Evolutionary conservation across 192 early-diverging fungal species (phyloP).

Genomic region (Chytriomyces hyalinus): DNA sequence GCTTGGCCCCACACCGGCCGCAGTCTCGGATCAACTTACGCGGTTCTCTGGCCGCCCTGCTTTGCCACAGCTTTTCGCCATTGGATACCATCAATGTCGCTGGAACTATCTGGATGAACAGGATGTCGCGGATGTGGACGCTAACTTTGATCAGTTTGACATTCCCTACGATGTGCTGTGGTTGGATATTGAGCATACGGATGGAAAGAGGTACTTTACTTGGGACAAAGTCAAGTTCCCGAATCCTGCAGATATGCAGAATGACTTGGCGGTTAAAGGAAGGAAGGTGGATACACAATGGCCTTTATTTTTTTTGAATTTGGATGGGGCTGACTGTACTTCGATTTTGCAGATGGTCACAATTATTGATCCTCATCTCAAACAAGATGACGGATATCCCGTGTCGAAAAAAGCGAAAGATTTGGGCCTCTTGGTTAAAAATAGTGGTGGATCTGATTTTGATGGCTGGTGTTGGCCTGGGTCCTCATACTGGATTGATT

Average conservation of each 20-base stretch:
- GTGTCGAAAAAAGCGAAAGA: conserved; percentile 81
- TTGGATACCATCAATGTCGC: conserved; percentile 95
- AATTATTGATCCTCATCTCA: conserved; percentile 98
- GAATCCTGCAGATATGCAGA: conserved; percentile 82
- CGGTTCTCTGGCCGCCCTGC: conserved; percentile 78
- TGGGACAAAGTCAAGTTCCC: conserved; percentile 95
- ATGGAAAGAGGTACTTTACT: conserved; percentile 96
- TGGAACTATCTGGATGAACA: conserved; percentile 97
- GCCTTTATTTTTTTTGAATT: conserved; percentile 28
- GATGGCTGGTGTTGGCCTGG: conserved; percentile 99
- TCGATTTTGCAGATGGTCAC: conserved; percentile 75
- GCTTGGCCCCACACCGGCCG: conserved; percentile 69
- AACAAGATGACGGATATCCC: conserved; percentile 75
- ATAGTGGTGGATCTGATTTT: conserved; percentile 73
- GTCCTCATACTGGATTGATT: conserved; percentile 92
- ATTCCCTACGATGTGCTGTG: conserved; percentile 99
- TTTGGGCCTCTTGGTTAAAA: conserved; percentile 78
- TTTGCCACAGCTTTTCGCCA: conserved; percentile 87
- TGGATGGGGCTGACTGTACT: neutral
- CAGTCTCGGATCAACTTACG: conserved; percentile 75
- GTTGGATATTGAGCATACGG: conserved; percentile 99
- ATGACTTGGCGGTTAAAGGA: conserved; percentile 70
- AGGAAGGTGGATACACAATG: conserved; percentile 58
- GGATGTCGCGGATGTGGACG: conserved; percentile 86
- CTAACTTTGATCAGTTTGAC: conserved; percentile 84